These are phyloP conservation scores for Trypanosoma platydactyli DNA, from an alignment of 208 protist genomes.

Conservation along the genomic window DNA sequence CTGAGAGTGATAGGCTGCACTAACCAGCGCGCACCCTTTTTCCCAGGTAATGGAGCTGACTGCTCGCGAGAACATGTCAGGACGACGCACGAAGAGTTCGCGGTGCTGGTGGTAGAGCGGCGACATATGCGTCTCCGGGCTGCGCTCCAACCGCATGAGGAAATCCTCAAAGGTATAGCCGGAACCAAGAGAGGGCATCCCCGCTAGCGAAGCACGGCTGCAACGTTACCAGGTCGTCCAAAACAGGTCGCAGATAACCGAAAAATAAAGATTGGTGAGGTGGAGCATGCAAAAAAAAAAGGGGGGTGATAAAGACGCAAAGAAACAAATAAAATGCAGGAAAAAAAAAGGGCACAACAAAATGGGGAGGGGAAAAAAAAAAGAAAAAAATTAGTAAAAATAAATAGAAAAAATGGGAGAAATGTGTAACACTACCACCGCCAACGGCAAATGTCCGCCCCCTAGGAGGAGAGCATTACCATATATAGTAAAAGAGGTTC, in stretches of 20 bases:
- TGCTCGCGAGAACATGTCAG: constrained; percentile 72
- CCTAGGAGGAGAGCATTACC: constrained; percentile 15
- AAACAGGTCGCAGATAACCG: background rate
- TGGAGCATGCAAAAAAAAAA: background rate
- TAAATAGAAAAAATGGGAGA: constrained; percentile 7
- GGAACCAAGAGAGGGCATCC: constrained; percentile 53
- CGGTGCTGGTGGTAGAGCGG: constrained; percentile 79
- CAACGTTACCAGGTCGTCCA: background rate
- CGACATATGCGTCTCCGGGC: constrained; percentile 64
- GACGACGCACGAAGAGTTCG: constrained; percentile 70
- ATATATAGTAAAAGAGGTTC: constrained; percentile 47
- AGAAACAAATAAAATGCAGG: background rate
- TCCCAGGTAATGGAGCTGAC: constrained; percentile 73
- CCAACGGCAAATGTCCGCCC: background rate
- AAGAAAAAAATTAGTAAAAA: constrained; percentile 15
- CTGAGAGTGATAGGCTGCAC: constrained; percentile 79
- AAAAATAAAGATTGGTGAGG: background rate
- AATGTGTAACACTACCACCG: background rate
- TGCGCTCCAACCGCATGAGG: constrained; percentile 76
- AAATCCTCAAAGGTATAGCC: constrained; percentile 87
- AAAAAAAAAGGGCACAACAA: constrained; percentile 1
- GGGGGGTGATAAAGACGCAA: constrained; percentile 1
- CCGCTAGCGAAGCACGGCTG: no score
- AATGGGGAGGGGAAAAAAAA: constrained; percentile 17
- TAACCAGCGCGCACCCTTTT: constrained; percentile 50